Base-by-base conservation (phyloP, 2,329 filamentous ascomycete species). In the Orbilia javanica region DNA sequence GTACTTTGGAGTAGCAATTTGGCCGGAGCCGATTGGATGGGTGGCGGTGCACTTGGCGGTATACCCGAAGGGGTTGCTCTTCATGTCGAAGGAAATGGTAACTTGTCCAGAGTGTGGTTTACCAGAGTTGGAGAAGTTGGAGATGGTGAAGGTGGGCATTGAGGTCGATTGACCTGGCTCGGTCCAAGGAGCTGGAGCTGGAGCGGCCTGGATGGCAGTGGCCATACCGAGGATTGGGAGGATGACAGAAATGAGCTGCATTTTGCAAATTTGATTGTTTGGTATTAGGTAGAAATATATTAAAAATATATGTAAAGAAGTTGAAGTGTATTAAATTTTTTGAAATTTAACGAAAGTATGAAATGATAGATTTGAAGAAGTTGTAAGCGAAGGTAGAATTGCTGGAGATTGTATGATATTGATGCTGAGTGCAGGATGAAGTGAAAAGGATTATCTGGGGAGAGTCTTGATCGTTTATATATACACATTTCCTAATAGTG, bases 231-330 rank as follows among this genome's bases (percentile, higher is more conserved):
- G 29, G 36, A 55, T 20, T 63, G 53, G 44, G 36, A 70, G 34
- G 11, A 70, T n/a, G 67, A 63, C 4, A 8, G 67, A 60, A 29
- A 27, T 48, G 44, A 70, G 44, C 27, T 62, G 36, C 67, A 70
- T 70, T 42, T 70, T 62, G 36, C 67, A 70, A 63, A 29, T 70
- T 70, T 52, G 46, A n/a, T n/a, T n/a, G 20, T 57, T 57, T 53
- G 27, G 27, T 1, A 18, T 39, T 22, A 7, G 6, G 13, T 53
- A 31, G 50, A 31, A 20, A 22, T 34, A 57, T 34, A 34, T 48
- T 22, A n/a, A 50, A 50, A 25, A 50, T 57, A 36, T 34, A 57
- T 36, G 20, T 42, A 3, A 31, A 27, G 42, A 27, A 34, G 42
- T 6, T 22, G 2, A 27, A 11, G 22, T n/a, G n/a, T n/a, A n/a